Percentiles rank a stretch among this genome's conserved stretches.
These are phyloP conservation scores for Acanthamoeba pearcei DNA, from an alignment of 208 protist genomes.

Conservation along the genomic window DNA sequence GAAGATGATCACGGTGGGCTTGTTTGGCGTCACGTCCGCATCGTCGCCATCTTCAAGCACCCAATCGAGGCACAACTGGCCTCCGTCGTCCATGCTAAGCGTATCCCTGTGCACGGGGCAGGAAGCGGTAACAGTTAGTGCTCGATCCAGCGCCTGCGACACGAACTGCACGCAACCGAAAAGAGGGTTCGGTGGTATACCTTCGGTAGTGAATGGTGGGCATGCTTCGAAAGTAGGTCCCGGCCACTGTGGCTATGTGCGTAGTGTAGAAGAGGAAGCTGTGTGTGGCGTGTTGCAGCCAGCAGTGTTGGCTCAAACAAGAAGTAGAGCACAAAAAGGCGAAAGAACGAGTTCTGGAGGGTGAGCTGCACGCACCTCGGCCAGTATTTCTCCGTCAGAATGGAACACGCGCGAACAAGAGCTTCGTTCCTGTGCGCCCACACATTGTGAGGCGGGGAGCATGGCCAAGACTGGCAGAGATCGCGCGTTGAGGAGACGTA, in stretches of 20 bases:
- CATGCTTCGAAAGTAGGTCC: constrained; percentile 23
- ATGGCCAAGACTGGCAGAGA: background rate
- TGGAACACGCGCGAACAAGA: background rate
- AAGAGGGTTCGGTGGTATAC: background rate
- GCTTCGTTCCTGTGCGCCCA: background rate
- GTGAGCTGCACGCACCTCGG: background rate
- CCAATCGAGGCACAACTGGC: constrained; percentile 37
- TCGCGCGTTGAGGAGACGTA: background rate
- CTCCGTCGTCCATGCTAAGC: background rate
- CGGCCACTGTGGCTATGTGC: constrained; percentile 21
- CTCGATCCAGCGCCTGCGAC: no score
- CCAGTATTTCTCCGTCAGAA: constrained; percentile 50
- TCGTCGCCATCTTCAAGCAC: background rate
- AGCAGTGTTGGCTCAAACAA: no score
- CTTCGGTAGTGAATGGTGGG: constrained; percentile 19
- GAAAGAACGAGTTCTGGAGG: no score
- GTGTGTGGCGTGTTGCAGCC: no score
- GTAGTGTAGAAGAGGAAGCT: constrained; percentile 51
- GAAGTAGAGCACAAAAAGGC: background rate
- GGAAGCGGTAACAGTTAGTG: no score
- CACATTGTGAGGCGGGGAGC: background rate
- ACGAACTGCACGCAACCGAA: no score
- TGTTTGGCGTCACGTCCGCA: background rate
- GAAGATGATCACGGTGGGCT: constrained; percentile 67
- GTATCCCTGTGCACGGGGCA: background rate